These are phyloP conservation scores for Leccinellum rugosiceps DNA, from an alignment of 768 basidiomycete species.

Conservation along the genomic window DNA sequence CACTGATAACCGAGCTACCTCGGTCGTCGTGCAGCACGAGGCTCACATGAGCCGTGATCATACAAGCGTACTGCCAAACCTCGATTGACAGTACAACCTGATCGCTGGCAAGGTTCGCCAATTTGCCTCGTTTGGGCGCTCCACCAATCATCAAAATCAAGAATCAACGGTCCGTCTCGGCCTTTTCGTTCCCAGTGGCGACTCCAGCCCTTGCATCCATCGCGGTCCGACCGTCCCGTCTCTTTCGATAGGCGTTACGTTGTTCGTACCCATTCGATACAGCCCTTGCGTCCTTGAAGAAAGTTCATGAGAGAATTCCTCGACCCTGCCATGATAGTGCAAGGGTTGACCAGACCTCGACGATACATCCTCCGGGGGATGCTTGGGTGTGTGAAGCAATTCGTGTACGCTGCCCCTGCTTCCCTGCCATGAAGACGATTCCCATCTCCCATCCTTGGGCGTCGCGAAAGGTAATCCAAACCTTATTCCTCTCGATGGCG, in stretches of 20 bases:
- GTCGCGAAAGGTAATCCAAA: conserved; percentile 58
- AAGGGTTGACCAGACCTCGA: conserved; percentile 7
- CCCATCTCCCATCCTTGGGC: conserved; percentile 56
- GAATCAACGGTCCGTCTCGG: conserved; percentile 17
- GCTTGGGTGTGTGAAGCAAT: conserved; percentile 54
- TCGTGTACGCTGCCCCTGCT: conserved; percentile 37
- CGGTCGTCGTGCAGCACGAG: background rate
- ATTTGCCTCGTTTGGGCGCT: background rate
- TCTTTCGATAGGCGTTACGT: conserved; percentile 56
- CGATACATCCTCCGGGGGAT: conserved; percentile 23
- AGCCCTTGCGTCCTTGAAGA: conserved; percentile 15
- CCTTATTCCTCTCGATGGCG: conserved; percentile 75
- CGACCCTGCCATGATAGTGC: conserved; percentile 16
- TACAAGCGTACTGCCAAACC: background rate
- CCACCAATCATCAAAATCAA: conserved; percentile 2
- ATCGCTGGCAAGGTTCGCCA: background rate
- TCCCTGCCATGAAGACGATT: conserved; percentile 13
- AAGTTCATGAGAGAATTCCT: conserved; percentile 19
- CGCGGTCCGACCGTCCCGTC: conserved; percentile 16
- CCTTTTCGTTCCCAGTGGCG: conserved; percentile 29
- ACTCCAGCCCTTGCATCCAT: conserved; percentile 27
- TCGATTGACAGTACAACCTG: background rate
- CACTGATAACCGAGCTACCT: background rate
- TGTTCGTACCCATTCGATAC: conserved; percentile 28
- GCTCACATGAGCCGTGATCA: background rate